A percentile compares a stretch with the other conserved stretches of the same genome.
These are phyloP conservation scores for Ophiognomonia clavigignenti-juglandacearum DNA, from an alignment of 2,329 filamentous ascomycete species.

Conservation along the genomic window DNA sequence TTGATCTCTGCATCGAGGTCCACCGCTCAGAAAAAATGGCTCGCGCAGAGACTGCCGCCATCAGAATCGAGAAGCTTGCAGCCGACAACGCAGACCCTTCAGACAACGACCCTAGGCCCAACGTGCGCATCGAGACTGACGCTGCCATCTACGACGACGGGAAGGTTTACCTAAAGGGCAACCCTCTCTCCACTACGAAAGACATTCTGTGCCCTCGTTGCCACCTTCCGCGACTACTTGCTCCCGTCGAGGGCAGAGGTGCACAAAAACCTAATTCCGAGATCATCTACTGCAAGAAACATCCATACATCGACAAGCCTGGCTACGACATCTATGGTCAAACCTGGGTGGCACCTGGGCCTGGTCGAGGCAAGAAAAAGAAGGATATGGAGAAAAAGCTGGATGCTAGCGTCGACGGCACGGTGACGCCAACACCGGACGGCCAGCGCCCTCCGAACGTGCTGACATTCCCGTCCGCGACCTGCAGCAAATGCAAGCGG, in stretches of 20 bases:
- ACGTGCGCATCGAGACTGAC: constrained; percentile 59
- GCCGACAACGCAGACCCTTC: constrained; percentile 50
- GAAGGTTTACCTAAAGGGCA: constrained; percentile 63
- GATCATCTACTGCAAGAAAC: constrained; percentile 72
- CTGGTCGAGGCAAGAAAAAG: constrained; percentile 71
- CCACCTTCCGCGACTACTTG: constrained; percentile 66
- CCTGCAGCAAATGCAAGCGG: constrained; percentile 63
- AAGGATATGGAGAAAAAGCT: constrained; percentile 66
- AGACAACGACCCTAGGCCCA: constrained; percentile 47
- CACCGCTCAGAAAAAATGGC: constrained; percentile 77
- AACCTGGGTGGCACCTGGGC: constrained; percentile 68
- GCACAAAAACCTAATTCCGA: constrained; percentile 60
- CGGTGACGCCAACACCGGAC: constrained; percentile 38
- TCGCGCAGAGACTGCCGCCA: constrained; percentile 60
- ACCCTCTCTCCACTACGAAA: constrained; percentile 64
- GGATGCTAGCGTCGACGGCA: constrained; percentile 37
- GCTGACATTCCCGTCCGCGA: constrained; percentile 60
- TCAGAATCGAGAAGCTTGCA: constrained; percentile 58
- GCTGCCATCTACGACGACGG: constrained; percentile 67
- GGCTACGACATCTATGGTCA: constrained; percentile 80
- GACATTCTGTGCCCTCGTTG: constrained; percentile 72
- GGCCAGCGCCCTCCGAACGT: constrained; percentile 53
- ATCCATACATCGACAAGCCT: constrained; percentile 70
- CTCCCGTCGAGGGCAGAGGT: constrained; percentile 68
- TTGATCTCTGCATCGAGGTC: constrained; percentile 67